Conservation (phyloP, 768 basidiomycete species). For the Suillus weaverae region DNA sequence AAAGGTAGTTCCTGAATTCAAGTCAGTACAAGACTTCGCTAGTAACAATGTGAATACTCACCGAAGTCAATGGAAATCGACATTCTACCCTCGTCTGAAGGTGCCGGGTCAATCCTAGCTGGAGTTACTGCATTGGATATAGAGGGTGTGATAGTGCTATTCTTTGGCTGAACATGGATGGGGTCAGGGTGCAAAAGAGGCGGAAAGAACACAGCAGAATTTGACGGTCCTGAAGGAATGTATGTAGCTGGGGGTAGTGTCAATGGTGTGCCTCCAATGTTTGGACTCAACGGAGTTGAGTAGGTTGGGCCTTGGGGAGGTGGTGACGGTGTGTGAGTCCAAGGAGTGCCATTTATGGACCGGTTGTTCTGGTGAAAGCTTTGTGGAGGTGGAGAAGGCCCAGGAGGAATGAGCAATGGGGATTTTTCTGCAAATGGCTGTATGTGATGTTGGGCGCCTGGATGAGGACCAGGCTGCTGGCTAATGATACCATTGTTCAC, state of each 20-base stretch:
- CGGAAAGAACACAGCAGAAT: conserved; percentile 7
- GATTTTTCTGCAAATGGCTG: conserved; percentile 37
- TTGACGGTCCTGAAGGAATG: neutral
- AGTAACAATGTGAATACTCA: conserved; percentile 31
- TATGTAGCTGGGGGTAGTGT: conserved; percentile 3
- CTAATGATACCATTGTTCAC: conserved; percentile 38
- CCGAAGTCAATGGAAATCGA: conserved; percentile 85
- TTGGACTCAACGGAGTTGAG: conserved; percentile 2
- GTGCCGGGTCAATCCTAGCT: conserved; percentile 23
- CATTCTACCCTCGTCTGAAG: conserved; percentile 70
- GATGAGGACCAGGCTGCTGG: conserved; percentile 52
- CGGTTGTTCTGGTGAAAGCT: conserved; percentile 28
- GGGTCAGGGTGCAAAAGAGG: conserved; percentile 32
- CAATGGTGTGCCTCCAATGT: neutral
- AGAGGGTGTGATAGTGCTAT: conserved; percentile 25
- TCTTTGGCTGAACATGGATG: conserved; percentile 21
- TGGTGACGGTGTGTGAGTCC: conserved; percentile 38
- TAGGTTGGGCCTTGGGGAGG: conserved; percentile 13
- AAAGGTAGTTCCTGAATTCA: conserved; percentile 71
- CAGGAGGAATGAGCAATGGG: conserved; percentile 38
- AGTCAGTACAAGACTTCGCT: neutral
- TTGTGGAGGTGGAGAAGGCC: conserved; percentile 49
- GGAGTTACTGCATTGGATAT: conserved; percentile 8
- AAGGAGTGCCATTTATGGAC: conserved; percentile 25
- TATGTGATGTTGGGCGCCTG: conserved; percentile 29